phyloP scores from a whole-genome alignment of 2,329 filamentous ascomycete genomes.

The Corynespora cassiicola region DNA sequence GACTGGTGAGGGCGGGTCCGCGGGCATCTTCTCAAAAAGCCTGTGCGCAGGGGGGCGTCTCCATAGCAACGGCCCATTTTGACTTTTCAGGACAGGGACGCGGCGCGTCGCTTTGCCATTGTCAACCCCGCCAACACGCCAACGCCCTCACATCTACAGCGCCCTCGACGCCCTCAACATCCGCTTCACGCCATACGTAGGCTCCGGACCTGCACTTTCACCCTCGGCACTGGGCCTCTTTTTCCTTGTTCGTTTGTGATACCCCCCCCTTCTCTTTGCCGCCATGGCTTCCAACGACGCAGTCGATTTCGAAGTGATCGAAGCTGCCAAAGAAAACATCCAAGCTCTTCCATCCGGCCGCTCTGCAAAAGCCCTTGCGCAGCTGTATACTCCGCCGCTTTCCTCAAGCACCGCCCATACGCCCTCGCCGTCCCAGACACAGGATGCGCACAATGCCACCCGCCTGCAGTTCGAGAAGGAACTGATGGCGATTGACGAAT shows the following conservation, averaged over 20 bases:
- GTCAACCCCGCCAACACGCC: too few species aligned
- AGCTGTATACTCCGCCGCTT: slow-evolving; percentile 73
- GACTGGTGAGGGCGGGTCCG: too few species aligned
- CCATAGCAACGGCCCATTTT: too few species aligned
- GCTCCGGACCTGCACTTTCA: too few species aligned
- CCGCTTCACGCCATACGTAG: too few species aligned
- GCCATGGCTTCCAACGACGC: slow-evolving; percentile 55
- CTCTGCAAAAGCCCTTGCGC: slow-evolving; percentile 86
- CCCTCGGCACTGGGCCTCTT: slow-evolving; percentile 1
- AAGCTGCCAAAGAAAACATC: slow-evolving; percentile 97
- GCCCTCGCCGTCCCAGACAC: slow-evolving; percentile 69
- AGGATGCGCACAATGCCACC: slow-evolving; percentile 78
- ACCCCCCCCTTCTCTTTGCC: slow-evolving; percentile 24
- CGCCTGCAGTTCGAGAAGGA: slow-evolving; percentile 88
- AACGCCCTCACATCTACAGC: too few species aligned
- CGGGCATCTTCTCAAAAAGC: too few species aligned
- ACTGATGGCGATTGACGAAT: slow-evolving; percentile 77
- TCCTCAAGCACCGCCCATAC: slow-evolving; percentile 54
- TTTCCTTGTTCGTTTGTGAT: slow-evolving; percentile 31
- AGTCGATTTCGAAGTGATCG: slow-evolving; percentile 85
- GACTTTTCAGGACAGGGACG: too few species aligned
- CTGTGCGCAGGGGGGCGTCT: too few species aligned
- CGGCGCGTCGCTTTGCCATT: too few species aligned
- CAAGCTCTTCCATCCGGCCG: slow-evolving; percentile 87
- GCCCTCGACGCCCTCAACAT: too few species aligned